Conservation (phyloP, 2,329 filamentous ascomycete species). For the Aureobasidium melanogenum region DNA sequence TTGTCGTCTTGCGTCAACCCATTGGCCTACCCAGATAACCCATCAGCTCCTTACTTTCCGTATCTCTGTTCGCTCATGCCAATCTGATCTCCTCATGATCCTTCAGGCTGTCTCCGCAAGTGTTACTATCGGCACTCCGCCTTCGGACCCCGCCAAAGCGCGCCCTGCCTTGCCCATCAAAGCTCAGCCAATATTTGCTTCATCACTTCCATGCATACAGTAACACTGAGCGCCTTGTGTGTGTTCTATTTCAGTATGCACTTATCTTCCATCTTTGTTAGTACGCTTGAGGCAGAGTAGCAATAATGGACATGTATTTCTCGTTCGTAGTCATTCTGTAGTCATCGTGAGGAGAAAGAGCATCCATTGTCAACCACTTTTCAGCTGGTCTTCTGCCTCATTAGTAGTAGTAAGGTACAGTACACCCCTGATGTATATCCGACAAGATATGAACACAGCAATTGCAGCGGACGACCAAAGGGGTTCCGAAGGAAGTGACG, state of each 20-base stretch:
- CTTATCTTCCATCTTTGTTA: too few relatives aligned
- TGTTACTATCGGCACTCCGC: slow-evolving; percentile 3
- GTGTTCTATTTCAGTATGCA: background rate
- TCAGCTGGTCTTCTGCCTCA: background rate
- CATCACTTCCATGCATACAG: background rate
- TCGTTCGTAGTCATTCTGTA: background rate
- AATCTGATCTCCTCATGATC: background rate
- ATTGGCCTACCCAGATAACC: background rate
- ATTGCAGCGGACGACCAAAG: background rate
- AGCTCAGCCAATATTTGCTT: background rate
- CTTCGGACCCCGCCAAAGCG: slow-evolving; percentile 8
- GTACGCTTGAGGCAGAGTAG: background rate
- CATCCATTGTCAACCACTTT: background rate
- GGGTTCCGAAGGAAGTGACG: background rate
- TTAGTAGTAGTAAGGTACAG: background rate
- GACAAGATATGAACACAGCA: background rate
- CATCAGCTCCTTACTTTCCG: background rate
- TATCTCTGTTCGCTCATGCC: background rate
- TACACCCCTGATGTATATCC: background rate
- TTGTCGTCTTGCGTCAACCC: background rate
- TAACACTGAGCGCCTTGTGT: background rate
- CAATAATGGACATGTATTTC: background rate
- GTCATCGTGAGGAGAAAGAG: background rate
- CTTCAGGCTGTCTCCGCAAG: background rate
- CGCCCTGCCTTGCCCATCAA: slow-evolving; percentile 1